These are phyloP conservation scores for Acer campestre DNA, from an alignment of 345 rosid species.

Conservation along the genomic window DNA sequence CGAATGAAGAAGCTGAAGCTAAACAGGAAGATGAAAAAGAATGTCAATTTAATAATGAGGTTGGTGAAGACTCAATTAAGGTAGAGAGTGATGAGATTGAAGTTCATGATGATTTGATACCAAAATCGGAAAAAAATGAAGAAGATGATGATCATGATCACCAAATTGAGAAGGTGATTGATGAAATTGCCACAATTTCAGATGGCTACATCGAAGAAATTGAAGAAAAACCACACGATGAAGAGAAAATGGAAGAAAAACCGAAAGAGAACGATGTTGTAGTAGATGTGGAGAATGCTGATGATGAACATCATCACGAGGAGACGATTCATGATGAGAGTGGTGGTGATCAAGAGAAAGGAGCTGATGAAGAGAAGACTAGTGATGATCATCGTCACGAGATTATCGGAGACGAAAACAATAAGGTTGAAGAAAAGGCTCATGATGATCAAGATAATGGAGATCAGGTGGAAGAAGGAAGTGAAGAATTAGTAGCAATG, in stretches of 20 bases:
- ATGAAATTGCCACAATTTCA: constrained; percentile 18
- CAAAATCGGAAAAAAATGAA: constrained; percentile 17
- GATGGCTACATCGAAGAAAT: not conserved
- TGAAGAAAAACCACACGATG: constrained; percentile 19
- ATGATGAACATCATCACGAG: not conserved
- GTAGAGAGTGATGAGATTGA: constrained; percentile 23
- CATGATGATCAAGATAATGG: constrained; percentile 11
- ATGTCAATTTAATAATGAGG: constrained; percentile 22
- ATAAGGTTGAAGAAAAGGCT: constrained; percentile 12
- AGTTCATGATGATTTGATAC: constrained; percentile 7
- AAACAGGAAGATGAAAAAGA: constrained; percentile 27
- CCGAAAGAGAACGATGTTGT: constrained; percentile 25
- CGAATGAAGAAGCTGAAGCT: constrained; percentile 30
- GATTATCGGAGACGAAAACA: constrained; percentile 19
- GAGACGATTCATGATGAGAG: not conserved
- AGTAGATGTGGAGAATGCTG: constrained; percentile 19
- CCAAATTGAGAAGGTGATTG: constrained; percentile 33
- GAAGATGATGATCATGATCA: constrained; percentile 26
- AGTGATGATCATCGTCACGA: constrained; percentile 8
- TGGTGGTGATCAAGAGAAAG: constrained; percentile 18
- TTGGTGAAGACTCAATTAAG: constrained; percentile 31
- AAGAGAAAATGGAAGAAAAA: constrained; percentile 10
- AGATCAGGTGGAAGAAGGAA: constrained; percentile 14
- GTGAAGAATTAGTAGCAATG: constrained; percentile 9
- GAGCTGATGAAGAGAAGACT: constrained; percentile 10